Evolutionary conservation across 2,329 filamentous ascomycete genomes (phyloP).

Genomic region (Lachnellula cervina): DNA sequence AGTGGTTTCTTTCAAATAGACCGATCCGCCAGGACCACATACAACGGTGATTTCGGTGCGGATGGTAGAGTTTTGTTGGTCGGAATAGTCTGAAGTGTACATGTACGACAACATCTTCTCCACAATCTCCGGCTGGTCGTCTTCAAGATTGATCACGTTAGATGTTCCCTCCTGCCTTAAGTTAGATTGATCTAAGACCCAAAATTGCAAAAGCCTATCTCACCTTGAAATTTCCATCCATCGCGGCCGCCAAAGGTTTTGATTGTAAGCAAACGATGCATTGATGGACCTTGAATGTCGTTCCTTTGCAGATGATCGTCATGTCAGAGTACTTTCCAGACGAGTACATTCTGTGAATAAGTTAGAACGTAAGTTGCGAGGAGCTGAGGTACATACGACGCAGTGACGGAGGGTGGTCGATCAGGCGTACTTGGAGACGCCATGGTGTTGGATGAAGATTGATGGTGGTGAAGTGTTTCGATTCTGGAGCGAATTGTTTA

Average conservation of each 20-base stretch:
- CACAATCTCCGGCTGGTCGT: slow-evolving; percentile 8
- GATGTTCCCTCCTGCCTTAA: slow-evolving; percentile 7
- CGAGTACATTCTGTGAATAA: background rate
- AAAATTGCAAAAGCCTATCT: background rate
- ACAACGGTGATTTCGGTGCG: too few species aligned
- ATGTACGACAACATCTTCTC: slow-evolving; percentile 8
- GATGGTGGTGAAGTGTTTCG: background rate
- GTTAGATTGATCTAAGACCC: background rate
- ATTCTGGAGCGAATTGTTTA: background rate
- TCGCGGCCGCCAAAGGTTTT: slow-evolving; percentile 13
- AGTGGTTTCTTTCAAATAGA: too few species aligned
- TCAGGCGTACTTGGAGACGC: background rate
- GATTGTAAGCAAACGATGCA: slow-evolving; percentile 20
- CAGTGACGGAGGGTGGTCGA: background rate
- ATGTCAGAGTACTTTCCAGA: slow-evolving; percentile 18
- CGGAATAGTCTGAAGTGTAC: background rate
- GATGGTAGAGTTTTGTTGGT: background rate
- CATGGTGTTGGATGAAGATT: background rate
- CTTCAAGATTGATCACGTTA: slow-evolving; percentile 6
- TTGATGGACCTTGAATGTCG: slow-evolving; percentile 17
- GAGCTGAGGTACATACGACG: background rate
- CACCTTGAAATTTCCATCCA: slow-evolving; percentile 14
- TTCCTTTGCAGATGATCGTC: slow-evolving; percentile 14
- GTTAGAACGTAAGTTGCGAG: background rate
- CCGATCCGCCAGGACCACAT: too few species aligned